A percentile compares a stretch with the other conserved stretches of the same genome.
Evolutionary conservation across 2,329 filamentous ascomycete species (phyloP).

Genomic region (Colletotrichum sp.): DNA sequence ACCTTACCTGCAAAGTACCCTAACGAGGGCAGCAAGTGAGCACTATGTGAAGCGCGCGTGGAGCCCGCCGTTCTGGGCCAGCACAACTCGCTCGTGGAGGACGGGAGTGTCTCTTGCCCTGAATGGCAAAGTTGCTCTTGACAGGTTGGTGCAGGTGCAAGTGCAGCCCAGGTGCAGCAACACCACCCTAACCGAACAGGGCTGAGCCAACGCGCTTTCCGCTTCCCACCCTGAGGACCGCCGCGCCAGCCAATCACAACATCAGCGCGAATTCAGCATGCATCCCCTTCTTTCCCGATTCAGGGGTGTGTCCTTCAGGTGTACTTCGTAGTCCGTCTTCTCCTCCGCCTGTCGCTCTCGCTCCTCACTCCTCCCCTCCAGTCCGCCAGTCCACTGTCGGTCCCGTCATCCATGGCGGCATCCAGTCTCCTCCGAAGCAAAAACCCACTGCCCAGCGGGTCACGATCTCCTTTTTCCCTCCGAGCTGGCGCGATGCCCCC

Average conservation of each 20-base stretch:
- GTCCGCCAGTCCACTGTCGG: not conserved
- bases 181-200: constrained; percentile 7
- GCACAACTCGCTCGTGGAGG: constrained; percentile 5
- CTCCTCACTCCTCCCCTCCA: not conserved
- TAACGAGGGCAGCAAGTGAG: not conserved
- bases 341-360: not conserved
- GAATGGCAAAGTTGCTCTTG: not conserved
- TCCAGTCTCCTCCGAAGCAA: not conserved
- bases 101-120: not conserved
- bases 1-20: not conserved
- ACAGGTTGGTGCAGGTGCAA: not conserved
- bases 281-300: not conserved
- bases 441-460: not conserved
- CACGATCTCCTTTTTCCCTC: not conserved
- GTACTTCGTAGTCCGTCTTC: not conserved
- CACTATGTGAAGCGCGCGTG: constrained; percentile 1
- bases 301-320: not conserved
- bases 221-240: not conserved
- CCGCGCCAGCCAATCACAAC: not conserved
- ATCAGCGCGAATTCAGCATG: not conserved
- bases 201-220: constrained; percentile 20
- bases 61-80: not conserved
- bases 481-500: not conserved
- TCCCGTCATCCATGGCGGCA: not conserved
- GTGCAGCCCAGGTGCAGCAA: not conserved